Percentiles rank a stretch among this genome's conserved stretches.
Evolutionary conservation across 345 rosid species (phyloP).

Genomic region (Syzygium jambos): DNA sequence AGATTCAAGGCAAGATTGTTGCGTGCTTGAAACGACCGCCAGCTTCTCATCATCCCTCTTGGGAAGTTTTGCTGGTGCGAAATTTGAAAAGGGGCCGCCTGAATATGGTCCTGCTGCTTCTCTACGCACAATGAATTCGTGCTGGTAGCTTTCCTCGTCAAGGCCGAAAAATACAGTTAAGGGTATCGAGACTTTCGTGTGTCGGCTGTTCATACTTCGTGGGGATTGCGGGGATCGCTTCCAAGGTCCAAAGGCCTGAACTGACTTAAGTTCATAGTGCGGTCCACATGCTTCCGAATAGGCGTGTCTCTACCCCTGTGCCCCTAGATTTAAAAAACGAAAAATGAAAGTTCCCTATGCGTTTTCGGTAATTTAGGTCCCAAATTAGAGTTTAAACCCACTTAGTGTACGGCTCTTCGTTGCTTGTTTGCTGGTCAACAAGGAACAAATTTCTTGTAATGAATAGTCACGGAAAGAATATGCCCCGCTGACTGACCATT

Average conservation of each 20-base stretch:
- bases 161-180: background rate
- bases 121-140: background rate
- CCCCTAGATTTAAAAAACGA: no score
- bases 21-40: background rate
- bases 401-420: background rate
- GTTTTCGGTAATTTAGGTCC: no score
- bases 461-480: background rate
- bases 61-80: background rate
- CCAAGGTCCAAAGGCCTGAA: background rate
- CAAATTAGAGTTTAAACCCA: background rate
- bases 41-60: background rate
- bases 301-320: background rate
- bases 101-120: background rate
- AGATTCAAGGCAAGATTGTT: background rate
- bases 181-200: background rate
- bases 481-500: background rate
- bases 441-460: background rate
- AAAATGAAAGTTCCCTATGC: no score
- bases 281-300: background rate
- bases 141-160: background rate
- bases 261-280: background rate
- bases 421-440: background rate
- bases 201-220: background rate
- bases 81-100: background rate
- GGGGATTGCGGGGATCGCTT: background rate